Conservation (phyloP, 352 stramenopile species). For the Globisporangium carolinianum region DNA sequence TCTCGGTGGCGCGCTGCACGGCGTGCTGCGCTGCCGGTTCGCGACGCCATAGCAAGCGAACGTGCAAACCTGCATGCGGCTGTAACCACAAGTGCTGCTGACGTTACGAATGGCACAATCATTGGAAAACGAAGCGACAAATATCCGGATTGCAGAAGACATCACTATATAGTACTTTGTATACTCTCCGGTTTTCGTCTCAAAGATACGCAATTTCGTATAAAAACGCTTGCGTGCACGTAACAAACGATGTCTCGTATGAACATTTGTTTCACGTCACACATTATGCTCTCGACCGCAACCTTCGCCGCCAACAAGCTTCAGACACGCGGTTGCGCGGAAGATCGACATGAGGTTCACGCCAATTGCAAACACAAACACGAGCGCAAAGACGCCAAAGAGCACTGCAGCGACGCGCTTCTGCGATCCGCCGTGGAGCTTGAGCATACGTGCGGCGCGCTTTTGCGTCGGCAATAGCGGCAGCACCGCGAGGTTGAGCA, state of each 20-base stretch:
- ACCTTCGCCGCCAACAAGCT: conserved; percentile 49
- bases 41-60: conserved; percentile 5
- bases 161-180: too few species aligned
- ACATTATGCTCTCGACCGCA: conserved; percentile 11
- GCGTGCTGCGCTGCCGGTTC: conserved; percentile 17
- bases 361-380: conserved; percentile 39
- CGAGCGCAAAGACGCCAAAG: conserved; percentile 30
- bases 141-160: too few species aligned
- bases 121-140: too few species aligned
- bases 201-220: too few species aligned
- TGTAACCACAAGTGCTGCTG: too few species aligned
- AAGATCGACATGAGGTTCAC: conserved; percentile 62
- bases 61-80: too few species aligned
- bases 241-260: too few species aligned
- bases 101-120: too few species aligned
- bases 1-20: conserved; percentile 7
- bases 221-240: too few species aligned
- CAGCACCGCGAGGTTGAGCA: conserved; percentile 34
- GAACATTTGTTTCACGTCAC: too few species aligned
- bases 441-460: conserved; percentile 36
- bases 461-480: conserved; percentile 54
- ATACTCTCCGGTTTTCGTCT: too few species aligned
- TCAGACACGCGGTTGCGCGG: conserved; percentile 42
- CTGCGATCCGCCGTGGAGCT: conserved; percentile 35
- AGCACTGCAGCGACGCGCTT: conserved; percentile 25